phyloP scores from a whole-genome alignment of 1,139 yeast species.

The Yamadazyma diospyri region DNA sequence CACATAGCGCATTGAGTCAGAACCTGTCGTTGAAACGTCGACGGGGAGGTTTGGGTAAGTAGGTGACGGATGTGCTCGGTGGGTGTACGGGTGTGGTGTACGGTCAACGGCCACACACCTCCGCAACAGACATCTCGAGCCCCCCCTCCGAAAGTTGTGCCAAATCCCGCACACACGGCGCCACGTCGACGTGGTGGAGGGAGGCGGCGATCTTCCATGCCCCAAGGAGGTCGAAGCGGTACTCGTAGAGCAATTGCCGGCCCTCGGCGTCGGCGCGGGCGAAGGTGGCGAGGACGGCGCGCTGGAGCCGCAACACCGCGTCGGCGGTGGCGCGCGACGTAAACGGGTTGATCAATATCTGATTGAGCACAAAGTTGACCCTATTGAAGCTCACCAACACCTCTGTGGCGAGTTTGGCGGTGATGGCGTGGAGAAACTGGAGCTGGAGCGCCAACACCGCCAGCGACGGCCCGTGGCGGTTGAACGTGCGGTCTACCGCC shows the following conservation, averaged over 20 bases:
- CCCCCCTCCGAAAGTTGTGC: not conserved
- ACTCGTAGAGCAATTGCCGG: slow-evolving; percentile 19
- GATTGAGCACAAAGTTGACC: slow-evolving; percentile 26
- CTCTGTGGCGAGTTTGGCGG: slow-evolving; percentile 7
- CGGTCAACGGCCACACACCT: no score
- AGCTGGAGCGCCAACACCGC: slow-evolving; percentile 8
- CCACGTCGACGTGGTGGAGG: not conserved
- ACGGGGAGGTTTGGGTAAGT: no score
- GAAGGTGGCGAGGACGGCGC: slow-evolving; percentile 12
- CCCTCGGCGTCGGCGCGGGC: slow-evolving; percentile 17
- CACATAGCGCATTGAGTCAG: no score
- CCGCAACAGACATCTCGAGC: slow-evolving; percentile 3
- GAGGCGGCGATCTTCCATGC: slow-evolving; percentile 20
- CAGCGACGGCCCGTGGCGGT: slow-evolving; percentile 10
- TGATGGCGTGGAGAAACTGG: slow-evolving; percentile 6
- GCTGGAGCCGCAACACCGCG: slow-evolving; percentile 20
- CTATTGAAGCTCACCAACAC: slow-evolving; percentile 26
- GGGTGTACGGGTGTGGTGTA: no score
- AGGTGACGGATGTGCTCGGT: no score
- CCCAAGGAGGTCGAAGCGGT: slow-evolving; percentile 33
- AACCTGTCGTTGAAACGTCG: no score
- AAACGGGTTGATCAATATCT: slow-evolving; percentile 27
- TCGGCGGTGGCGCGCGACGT: slow-evolving; percentile 12
- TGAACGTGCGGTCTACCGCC: slow-evolving; percentile 14
- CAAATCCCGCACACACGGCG: not conserved